A percentile compares a stretch with the other conserved stretches of the same genome.
These are phyloP conservation scores for Dentipellis fragilis DNA, from an alignment of 768 basidiomycete genomes.

Conservation along the genomic window DNA sequence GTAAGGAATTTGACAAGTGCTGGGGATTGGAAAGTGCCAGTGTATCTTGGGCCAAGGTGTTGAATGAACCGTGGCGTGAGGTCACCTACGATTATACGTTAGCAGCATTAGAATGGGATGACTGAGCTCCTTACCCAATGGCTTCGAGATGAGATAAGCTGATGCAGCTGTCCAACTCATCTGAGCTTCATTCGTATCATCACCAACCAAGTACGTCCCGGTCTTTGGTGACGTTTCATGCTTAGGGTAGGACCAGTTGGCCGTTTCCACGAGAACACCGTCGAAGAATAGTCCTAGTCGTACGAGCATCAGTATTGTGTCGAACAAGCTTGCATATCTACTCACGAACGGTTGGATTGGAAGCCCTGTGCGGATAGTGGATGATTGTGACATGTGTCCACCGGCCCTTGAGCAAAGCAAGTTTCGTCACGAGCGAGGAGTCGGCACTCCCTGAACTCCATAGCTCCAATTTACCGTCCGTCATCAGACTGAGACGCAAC, in stretches of 20 bases:
- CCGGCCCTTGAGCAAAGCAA: constrained; percentile 39
- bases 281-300: constrained; percentile 62
- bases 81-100: constrained; percentile 34
- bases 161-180: constrained; percentile 67
- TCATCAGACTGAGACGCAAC: constrained; percentile 37
- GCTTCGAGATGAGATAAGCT: constrained; percentile 46
- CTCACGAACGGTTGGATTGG: constrained; percentile 55
- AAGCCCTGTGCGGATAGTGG: constrained; percentile 46
- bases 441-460: constrained; percentile 29
- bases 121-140: constrained; percentile 36
- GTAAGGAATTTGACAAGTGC: constrained; percentile 67
- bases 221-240: constrained; percentile 26
- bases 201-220: constrained; percentile 47
- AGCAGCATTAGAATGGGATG: neutral
- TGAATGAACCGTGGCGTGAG: constrained; percentile 68
- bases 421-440: constrained; percentile 32
- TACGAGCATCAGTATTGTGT: neutral
- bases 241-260: constrained; percentile 58
- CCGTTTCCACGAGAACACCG: constrained; percentile 52
- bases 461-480: constrained; percentile 49
- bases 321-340: constrained; percentile 18
- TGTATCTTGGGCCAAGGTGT: constrained; percentile 74
- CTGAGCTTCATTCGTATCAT: constrained; percentile 28
- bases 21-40: constrained; percentile 65
- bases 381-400: constrained; percentile 71